These are phyloP conservation scores for Pseudevernia furfuracea DNA, from an alignment of 495 filamentous ascomycete species.

Conservation along the genomic window DNA sequence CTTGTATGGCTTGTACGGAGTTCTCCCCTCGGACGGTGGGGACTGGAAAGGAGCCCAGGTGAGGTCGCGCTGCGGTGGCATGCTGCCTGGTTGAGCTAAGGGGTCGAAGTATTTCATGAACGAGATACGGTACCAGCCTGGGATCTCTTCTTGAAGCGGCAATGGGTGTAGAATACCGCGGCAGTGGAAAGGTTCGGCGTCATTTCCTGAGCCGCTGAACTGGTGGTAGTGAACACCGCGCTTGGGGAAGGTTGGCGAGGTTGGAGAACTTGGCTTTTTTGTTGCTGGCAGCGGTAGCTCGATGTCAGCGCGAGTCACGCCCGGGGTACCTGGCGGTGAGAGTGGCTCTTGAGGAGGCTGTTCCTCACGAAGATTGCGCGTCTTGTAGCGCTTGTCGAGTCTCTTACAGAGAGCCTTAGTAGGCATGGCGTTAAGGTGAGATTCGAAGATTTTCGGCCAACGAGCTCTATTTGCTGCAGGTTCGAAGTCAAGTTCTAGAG, in stretches of 20 bases:
- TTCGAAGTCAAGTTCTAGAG: conserved; percentile 21
- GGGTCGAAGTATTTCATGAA: conserved; percentile 32
- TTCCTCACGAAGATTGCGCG: background rate
- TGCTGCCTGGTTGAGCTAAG: background rate
- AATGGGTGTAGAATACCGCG: conserved; percentile 22
- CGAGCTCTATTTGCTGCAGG: background rate
- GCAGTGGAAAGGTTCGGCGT: conserved; percentile 19
- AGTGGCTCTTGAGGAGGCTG: background rate
- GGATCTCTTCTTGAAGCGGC: conserved; percentile 29
- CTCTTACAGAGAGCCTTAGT: conserved; percentile 6
- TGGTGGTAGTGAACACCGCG: conserved; percentile 19
- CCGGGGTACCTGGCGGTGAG: background rate
- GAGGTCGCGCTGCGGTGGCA: background rate
- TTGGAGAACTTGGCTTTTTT: background rate
- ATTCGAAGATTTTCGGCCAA: conserved; percentile 22
- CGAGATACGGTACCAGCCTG: conserved; percentile 39
- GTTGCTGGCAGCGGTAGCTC: background rate
- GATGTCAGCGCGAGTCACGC: background rate
- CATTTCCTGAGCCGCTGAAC: conserved; percentile 20
- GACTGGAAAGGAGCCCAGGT: background rate
- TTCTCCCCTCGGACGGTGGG: background rate
- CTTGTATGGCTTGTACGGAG: background rate
- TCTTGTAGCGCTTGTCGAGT: background rate
- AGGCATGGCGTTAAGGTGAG: conserved; percentile 21
- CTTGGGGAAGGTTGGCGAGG: conserved; percentile 1